Percentiles rank a stretch among this genome's conserved stretches.
Conservation (phyloP, 2,329 filamentous ascomycete species). For the Dendryphion nanum region DNA sequence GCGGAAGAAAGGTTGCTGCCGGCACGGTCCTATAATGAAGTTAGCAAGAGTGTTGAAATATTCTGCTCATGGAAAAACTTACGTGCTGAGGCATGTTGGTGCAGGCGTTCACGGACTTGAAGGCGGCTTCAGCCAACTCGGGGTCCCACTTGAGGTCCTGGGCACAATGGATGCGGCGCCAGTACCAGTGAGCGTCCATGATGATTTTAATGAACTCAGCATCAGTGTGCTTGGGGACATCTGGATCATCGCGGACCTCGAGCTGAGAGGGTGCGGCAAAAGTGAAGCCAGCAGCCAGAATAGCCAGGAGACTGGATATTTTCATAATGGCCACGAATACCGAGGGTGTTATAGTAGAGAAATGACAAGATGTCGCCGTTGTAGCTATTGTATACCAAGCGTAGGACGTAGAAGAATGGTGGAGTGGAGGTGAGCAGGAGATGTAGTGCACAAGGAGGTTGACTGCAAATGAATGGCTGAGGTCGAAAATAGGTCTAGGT, state of each 20-base stretch:
- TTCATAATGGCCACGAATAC: slow-evolving; percentile 33
- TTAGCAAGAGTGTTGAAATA: too few relatives aligned
- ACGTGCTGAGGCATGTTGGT: slow-evolving; percentile 26
- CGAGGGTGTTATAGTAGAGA: too few relatives aligned
- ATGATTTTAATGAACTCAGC: slow-evolving; percentile 29
- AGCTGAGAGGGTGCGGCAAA: slow-evolving; percentile 20
- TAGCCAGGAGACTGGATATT: slow-evolving; percentile 15
- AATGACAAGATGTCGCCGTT: too few relatives aligned
- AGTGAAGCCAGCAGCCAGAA: slow-evolving; percentile 15
- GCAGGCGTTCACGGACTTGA: slow-evolving; percentile 24
- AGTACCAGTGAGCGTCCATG: slow-evolving; percentile 38
- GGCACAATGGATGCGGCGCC: slow-evolving; percentile 35
- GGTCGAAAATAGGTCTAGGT: too few relatives aligned
- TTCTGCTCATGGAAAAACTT: slow-evolving; percentile 11
- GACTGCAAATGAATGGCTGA: too few relatives aligned
- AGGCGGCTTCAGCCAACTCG: slow-evolving; percentile 24
- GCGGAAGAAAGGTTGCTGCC: slow-evolving; percentile 35
- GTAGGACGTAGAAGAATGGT: too few relatives aligned
- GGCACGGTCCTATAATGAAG: slow-evolving; percentile 19
- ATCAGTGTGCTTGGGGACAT: slow-evolving; percentile 26
- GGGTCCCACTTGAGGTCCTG: slow-evolving; percentile 34
- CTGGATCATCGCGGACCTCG: slow-evolving; percentile 14
- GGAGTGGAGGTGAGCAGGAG: too few relatives aligned
- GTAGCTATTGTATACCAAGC: too few relatives aligned
- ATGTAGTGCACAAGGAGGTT: too few relatives aligned